Conservation (phyloP, 2,329 filamentous ascomycete species). For the Scorias spongiosa region DNA sequence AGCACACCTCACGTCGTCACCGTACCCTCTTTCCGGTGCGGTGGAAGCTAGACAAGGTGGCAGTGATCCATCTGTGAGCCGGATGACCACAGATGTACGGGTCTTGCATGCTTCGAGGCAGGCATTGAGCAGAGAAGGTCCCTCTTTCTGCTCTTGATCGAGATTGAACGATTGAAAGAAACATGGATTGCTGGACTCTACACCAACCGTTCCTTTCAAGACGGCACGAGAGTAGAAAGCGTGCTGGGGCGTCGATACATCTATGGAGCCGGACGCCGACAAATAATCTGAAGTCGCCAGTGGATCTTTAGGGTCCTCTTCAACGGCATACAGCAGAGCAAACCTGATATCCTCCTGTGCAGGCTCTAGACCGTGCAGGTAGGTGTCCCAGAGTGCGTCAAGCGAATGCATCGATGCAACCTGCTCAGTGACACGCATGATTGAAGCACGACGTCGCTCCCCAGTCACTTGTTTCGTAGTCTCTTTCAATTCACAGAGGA, state of each 20-base stretch:
- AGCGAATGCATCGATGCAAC: slow-evolving; percentile 6
- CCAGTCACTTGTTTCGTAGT: slow-evolving; percentile 9
- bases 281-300: slow-evolving; percentile 1
- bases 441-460: slow-evolving; percentile 8
- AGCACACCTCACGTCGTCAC: slow-evolving; percentile 19
- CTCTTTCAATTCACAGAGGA: slow-evolving; percentile 15
- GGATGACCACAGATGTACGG: slow-evolving; percentile 16
- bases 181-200: slow-evolving; percentile 10
- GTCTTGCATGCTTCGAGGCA: slow-evolving; percentile 19
- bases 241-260: slow-evolving; percentile 1
- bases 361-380: slow-evolving; percentile 7
- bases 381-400: slow-evolving; percentile 11
- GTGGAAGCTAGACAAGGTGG: slow-evolving; percentile 12
- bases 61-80: slow-evolving; percentile 16
- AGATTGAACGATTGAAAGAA: slow-evolving; percentile 15
- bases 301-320: slow-evolving; percentile 6
- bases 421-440: slow-evolving; percentile 8
- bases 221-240: slow-evolving; percentile 5
- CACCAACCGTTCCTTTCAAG: slow-evolving; percentile 14
- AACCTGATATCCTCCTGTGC: slow-evolving; percentile 13
- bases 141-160: slow-evolving; percentile 2
- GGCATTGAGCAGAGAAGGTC: slow-evolving; percentile 10
- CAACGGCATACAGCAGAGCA: slow-evolving; percentile 12
- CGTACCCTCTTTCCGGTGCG: slow-evolving; percentile 21
- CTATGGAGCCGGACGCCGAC: slow-evolving; percentile 1